These are phyloP conservation scores for Daedalea quercina DNA, from an alignment of 768 basidiomycete genomes.

Conservation along the genomic window DNA sequence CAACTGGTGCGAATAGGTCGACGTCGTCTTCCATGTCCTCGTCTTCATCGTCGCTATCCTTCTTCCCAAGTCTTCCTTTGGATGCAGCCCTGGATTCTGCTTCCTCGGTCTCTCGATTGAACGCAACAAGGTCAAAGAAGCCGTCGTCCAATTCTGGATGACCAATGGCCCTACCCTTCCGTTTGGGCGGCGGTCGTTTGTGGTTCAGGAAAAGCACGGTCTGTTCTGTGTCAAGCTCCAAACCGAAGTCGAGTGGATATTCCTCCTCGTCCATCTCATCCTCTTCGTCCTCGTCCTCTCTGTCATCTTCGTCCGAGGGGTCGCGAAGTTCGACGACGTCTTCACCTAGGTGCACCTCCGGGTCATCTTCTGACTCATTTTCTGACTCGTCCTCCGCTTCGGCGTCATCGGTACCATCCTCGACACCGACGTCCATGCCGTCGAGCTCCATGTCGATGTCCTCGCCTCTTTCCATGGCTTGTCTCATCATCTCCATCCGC, in stretches of 20 bases:
- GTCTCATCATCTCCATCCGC: slow-evolving; percentile 27
- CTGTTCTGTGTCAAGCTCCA: too few species aligned
- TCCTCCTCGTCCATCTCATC: slow-evolving; percentile 18
- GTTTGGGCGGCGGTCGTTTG: slow-evolving; percentile 15
- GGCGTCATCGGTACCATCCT: slow-evolving; percentile 28
- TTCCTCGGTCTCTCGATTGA: slow-evolving; percentile 81
- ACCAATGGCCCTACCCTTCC: slow-evolving; percentile 17
- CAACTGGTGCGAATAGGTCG: slow-evolving; percentile 64
- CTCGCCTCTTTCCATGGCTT: slow-evolving; percentile 27
- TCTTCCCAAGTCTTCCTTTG: slow-evolving; percentile 48
- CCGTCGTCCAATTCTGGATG: slow-evolving; percentile 70
- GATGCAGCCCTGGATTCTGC: slow-evolving; percentile 62
- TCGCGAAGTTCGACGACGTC: slow-evolving; percentile 24
- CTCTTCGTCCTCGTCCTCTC: slow-evolving; percentile 17
- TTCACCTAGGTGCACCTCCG: slow-evolving; percentile 25
- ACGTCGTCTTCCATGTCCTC: slow-evolving; percentile 36
- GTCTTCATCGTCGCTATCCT: slow-evolving; percentile 49
- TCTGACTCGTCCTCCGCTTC: slow-evolving; percentile 22
- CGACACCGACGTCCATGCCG: slow-evolving; percentile 26
- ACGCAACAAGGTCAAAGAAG: slow-evolving; percentile 84
- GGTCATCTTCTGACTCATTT: slow-evolving; percentile 24
- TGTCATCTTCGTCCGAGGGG: slow-evolving; percentile 23
- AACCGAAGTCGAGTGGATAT: slow-evolving; percentile 17
- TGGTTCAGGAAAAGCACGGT: neutral
- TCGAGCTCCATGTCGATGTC: slow-evolving; percentile 20